Evolutionary conservation across 768 basidiomycete genomes (phyloP), one percentile per base, ranked within the genome.

Genomic region (Amanita thiersii): DNA sequence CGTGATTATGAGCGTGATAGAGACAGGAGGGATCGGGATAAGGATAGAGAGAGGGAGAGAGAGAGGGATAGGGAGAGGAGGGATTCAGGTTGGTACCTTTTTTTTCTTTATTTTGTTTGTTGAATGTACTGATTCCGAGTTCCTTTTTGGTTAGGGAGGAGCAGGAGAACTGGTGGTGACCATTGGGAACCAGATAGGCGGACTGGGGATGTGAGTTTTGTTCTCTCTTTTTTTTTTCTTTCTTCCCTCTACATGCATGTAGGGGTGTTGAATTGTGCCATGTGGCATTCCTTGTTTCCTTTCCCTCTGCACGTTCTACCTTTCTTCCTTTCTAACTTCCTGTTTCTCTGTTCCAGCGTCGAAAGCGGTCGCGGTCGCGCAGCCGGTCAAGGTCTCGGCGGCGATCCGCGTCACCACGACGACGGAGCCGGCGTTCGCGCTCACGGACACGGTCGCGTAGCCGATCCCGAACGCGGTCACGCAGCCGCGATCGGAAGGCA

Each of bases 171-270:
- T 40, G 66, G 66, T 38, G 71, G 73, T 28, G 86, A 90, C 60
- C 86, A 89, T 51, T 89, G 86, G 86, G 87, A 89, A 51, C 86
- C 86, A 0, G 85, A 82, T 23, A 72, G 79, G 56, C 79, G 86
- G 21, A 79, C 75, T 44, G 77, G 72, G 38, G 85, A 86, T 39
- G 87, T 86, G 52, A 56, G 79, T 61, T 30, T 44, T 43, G 12
- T 26, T 40, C 43, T 41, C 26, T 28, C 7, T 7, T 28, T 7
- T 7, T n/a, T 7, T 7, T 15, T 12, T 21, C 9, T 19, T 43
- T 12, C 14, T 26, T 12, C 37, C n/a, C 12, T 15, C 4, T 23
- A 5, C 18, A 10, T 3, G 1, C 3, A n/a, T 21, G 32, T 2
- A 25, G 11, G 1, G 8, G 17, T 23, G 15, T 12, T 33, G 20